A percentile compares a stretch with the other conserved stretches of the same genome.
Evolutionary conservation across 2,329 filamentous ascomycete genomes (phyloP).

Genomic region (Moelleriella libera): DNA sequence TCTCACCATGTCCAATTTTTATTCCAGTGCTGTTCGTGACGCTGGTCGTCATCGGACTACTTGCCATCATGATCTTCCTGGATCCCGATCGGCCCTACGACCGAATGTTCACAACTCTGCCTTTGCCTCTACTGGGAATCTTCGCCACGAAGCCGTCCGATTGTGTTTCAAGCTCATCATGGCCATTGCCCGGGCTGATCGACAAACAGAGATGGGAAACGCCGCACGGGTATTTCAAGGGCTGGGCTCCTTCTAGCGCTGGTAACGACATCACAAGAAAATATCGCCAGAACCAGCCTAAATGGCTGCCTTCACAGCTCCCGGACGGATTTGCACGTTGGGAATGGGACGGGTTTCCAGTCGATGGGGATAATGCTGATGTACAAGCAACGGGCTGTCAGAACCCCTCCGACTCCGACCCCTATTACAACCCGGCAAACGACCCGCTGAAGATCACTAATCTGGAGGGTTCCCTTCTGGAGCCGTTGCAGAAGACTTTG

Average conservation of each 20-base stretch:
- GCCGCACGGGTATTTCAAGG: constrained; percentile 15
- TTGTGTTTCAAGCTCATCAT: constrained; percentile 12
- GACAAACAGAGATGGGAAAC: constrained; percentile 11
- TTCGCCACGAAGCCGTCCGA: constrained; percentile 12
- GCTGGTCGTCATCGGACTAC: constrained; percentile 7
- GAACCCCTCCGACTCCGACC: constrained; percentile 2
- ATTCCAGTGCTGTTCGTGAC: constrained; percentile 7
- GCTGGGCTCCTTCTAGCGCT: constrained; percentile 14
- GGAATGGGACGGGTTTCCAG: constrained; percentile 4
- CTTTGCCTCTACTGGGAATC: constrained; percentile 15
- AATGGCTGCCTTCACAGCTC: constrained; percentile 14
- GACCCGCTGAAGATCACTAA: constrained; percentile 27
- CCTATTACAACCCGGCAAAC: constrained; percentile 16
- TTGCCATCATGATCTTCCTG: constrained; percentile 9
- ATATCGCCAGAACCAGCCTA: constrained; percentile 12
- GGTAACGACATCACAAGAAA: constrained; percentile 10
- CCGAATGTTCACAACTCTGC: constrained; percentile 17
- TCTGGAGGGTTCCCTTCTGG: constrained; percentile 16
- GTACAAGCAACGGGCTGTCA: not conserved
- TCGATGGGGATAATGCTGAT: not conserved
- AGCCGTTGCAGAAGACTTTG: constrained; percentile 11
- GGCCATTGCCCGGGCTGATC: constrained; percentile 16
- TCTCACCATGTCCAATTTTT: constrained; percentile 6
- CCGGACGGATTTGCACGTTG: constrained; percentile 15
- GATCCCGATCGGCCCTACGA: constrained; percentile 17